A percentile compares a stretch with the other conserved stretches of the same genome.
Conservation (phyloP, 2,329 filamentous ascomycete genomes). For the Sphaerulina vaccinii region DNA sequence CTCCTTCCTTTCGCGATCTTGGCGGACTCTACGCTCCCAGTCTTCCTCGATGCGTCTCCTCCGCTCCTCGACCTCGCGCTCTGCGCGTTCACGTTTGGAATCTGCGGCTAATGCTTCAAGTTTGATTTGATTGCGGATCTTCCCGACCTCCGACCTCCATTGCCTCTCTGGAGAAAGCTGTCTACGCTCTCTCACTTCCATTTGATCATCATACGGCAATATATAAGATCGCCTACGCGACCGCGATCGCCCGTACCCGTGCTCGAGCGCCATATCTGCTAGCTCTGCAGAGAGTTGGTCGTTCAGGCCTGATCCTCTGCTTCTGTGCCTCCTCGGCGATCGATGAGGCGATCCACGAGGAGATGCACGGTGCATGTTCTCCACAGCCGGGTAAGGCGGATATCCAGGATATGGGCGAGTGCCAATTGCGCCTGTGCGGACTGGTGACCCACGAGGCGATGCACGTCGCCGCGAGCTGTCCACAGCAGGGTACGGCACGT, state of each 20-base stretch:
- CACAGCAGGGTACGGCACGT: no score
- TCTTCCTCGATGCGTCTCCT: constrained; percentile 41
- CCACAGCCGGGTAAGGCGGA: constrained; percentile 31
- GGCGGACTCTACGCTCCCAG: constrained; percentile 42
- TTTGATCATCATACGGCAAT: constrained; percentile 25
- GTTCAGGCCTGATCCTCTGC: constrained; percentile 25
- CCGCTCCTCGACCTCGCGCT: constrained; percentile 39
- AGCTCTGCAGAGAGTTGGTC: constrained; percentile 34
- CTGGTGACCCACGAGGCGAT: no score
- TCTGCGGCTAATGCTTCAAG: constrained; percentile 36
- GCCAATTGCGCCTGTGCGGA: no score
- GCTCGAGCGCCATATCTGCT: constrained; percentile 32
- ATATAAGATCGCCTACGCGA: constrained; percentile 36
- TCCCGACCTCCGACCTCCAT: constrained; percentile 41
- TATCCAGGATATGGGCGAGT: no score
- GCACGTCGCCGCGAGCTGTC: no score
- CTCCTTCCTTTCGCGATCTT: constrained; percentile 38
- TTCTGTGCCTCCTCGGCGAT: constrained; percentile 22
- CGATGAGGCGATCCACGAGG: constrained; percentile 23
- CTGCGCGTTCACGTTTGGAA: constrained; percentile 39
- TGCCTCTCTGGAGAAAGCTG: constrained; percentile 37
- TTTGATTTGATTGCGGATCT: constrained; percentile 30
- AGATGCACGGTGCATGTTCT: constrained; percentile 25
- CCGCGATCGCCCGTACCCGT: constrained; percentile 36
- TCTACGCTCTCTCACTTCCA: constrained; percentile 38